Percentiles rank a stretch among this genome's conserved stretches.
Conservation (phyloP, 306 rosid genomes). For the Glycine latifolia region DNA sequence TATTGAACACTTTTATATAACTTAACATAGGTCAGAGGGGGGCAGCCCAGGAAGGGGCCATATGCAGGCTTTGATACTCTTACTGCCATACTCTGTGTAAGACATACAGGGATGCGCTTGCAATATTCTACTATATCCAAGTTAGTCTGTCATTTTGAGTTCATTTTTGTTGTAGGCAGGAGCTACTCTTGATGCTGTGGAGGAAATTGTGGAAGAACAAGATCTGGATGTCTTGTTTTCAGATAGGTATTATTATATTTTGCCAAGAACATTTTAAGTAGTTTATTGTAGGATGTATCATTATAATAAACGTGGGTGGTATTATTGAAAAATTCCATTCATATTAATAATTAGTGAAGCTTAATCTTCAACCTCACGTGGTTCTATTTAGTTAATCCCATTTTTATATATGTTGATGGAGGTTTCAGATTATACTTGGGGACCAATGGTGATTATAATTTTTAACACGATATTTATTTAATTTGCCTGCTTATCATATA, state of each 20-base stretch:
- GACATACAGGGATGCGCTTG: conserved; percentile 6
- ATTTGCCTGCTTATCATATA: conserved; percentile 17
- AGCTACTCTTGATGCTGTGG: conserved; percentile 73
- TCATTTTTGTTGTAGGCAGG: conserved; percentile 66
- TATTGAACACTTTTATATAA: neutral
- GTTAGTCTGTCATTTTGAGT: conserved; percentile 34
- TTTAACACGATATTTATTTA: neutral
- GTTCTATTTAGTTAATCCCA: conserved; percentile 2
- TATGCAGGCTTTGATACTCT: neutral
- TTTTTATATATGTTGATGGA: conserved; percentile 10
- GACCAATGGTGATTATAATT: conserved; percentile 5
- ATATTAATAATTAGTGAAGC: conserved; percentile 3
- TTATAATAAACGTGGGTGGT: conserved; percentile 28
- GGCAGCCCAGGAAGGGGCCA: conserved; percentile 12
- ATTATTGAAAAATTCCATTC: neutral
- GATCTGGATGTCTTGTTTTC: conserved; percentile 68
- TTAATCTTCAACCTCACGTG: conserved; percentile 13
- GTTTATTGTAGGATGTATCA: conserved; percentile 17
- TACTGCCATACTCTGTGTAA: neutral
- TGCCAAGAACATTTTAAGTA: conserved; percentile 25
- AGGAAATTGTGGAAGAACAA: conserved; percentile 83
- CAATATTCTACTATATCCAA: conserved; percentile 1
- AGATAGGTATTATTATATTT: conserved; percentile 55
- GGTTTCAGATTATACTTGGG: conserved; percentile 38
- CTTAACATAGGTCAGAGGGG: neutral